These are phyloP conservation scores for Dactylellina haptotyla DNA, from an alignment of 2,329 filamentous ascomycete genomes.

Conservation along the genomic window DNA sequence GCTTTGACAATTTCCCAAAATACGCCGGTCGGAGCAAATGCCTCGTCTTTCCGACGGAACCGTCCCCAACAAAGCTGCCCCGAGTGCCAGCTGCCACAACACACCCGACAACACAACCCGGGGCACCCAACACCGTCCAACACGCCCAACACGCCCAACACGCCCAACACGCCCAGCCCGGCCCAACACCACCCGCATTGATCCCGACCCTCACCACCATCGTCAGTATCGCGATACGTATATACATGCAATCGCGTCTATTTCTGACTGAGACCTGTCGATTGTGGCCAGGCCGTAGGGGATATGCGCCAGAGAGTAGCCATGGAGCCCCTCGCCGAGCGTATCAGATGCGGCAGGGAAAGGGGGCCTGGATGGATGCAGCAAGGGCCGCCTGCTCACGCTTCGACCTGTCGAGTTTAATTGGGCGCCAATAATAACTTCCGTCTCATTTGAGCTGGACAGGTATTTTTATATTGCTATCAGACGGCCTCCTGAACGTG, in stretches of 20 bases:
- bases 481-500: constrained; percentile 23
- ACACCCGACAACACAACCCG: constrained; percentile 1
- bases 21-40: constrained; percentile 50
- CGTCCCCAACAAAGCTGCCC: too few relatives aligned
- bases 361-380: not conserved
- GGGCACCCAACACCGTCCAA: too few relatives aligned
- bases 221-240: too few relatives aligned
- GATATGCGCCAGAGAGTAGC: too few relatives aligned
- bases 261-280: not conserved
- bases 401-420: constrained; percentile 38
- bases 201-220: too few relatives aligned
- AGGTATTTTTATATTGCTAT: not conserved
- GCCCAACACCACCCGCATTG: too few relatives aligned
- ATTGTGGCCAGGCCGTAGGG: too few relatives aligned
- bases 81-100: constrained; percentile 16
- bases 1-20: constrained; percentile 3
- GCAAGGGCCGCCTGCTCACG: constrained; percentile 17
- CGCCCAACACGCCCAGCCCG: too few relatives aligned
- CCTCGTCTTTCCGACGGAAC: constrained; percentile 35
- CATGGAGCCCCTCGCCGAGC: too few relatives aligned
- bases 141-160: too few relatives aligned
- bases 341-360: too few relatives aligned
- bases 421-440: constrained; percentile 44
- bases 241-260: not conserved
- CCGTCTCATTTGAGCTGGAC: constrained; percentile 23